These are phyloP conservation scores for Bolboschoenus planiculmis DNA, from an alignment of 176 grass and related monocot species.

Conservation along the genomic window DNA sequence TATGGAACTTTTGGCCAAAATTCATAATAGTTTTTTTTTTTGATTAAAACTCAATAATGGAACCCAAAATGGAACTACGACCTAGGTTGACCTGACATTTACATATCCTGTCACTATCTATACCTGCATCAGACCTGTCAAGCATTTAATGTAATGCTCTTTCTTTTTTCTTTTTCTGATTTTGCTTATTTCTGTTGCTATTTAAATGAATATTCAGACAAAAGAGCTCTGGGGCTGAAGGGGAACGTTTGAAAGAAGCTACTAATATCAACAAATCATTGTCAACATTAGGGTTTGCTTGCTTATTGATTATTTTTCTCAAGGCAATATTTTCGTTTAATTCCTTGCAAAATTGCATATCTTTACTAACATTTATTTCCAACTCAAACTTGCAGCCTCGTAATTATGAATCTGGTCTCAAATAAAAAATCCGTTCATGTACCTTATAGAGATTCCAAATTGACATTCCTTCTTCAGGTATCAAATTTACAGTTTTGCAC, in stretches of 20 bases:
- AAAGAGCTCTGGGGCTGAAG: conserved; percentile 99
- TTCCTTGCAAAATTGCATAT: background rate
- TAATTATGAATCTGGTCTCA: conserved; percentile 94
- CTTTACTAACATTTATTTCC: background rate
- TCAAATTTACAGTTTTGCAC: background rate
- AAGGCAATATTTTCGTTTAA: background rate
- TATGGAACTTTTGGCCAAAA: background rate
- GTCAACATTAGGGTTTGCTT: conserved; percentile 83
- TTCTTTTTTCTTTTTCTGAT: background rate
- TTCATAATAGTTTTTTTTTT: background rate
- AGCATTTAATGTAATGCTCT: background rate
- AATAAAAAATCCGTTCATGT: conserved; percentile 93
- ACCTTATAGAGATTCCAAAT: conserved; percentile 93
- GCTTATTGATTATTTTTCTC: conserved; percentile 3
- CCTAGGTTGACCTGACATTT: background rate
- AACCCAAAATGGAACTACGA: background rate
- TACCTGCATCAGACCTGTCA: background rate
- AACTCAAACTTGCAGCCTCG: conserved; percentile 51
- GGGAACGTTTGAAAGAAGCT: conserved; percentile 93
- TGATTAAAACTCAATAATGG: background rate
- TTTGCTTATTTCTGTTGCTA: background rate
- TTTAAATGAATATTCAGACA: conserved; percentile 46
- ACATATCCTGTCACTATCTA: background rate
- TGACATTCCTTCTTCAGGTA: conserved; percentile 99
- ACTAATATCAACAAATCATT: conserved; percentile 98